phyloP scores from a whole-genome alignment of 2,329 filamentous ascomycete genomes.

The Beauveria australis region DNA sequence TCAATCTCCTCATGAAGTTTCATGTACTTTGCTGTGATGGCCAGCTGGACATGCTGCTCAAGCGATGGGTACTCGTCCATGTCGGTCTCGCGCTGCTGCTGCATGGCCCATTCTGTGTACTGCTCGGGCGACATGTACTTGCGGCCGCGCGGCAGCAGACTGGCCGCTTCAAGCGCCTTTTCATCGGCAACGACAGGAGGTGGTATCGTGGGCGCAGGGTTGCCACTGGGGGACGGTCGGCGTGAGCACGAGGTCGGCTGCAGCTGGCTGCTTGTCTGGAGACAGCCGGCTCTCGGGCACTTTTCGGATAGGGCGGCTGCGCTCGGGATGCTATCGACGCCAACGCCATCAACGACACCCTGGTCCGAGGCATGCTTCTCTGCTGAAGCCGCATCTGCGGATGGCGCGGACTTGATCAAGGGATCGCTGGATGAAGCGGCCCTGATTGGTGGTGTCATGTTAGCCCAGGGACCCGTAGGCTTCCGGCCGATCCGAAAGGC shows the following conservation, averaged over 20 bases:
- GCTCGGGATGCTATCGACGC: not conserved
- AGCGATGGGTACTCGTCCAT: slow-evolving; percentile 41
- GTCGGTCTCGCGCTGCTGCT: slow-evolving; percentile 26
- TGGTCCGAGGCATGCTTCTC: not conserved
- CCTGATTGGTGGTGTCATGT: slow-evolving; percentile 51
- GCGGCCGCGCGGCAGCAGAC: slow-evolving; percentile 3
- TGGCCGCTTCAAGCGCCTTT: not conserved
- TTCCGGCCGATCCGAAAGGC: slow-evolving; percentile 52
- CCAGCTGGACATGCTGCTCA: slow-evolving; percentile 43
- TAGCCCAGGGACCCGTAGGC: slow-evolving; percentile 45
- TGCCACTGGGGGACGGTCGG: slow-evolving; percentile 2
- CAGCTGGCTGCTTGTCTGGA: slow-evolving; percentile 7
- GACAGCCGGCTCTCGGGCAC: not conserved
- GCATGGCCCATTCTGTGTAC: slow-evolving; percentile 28
- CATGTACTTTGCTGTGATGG: slow-evolving; percentile 48
- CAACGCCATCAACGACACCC: not conserved
- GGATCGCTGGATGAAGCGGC: slow-evolving; percentile 18
- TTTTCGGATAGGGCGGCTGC: not conserved
- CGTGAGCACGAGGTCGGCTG: not conserved
- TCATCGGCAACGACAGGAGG: not conserved
- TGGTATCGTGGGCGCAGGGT: not conserved
- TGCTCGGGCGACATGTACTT: slow-evolving; percentile 15
- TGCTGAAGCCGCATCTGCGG: not conserved
- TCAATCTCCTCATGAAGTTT: slow-evolving; percentile 45
- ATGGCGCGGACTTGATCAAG: not conserved